A percentile compares a stretch with the other conserved stretches of the same genome.
These are phyloP conservation scores for Toxoplasma gondii DNA, from an alignment of 169 alveolate genomes.

Conservation along the genomic window DNA sequence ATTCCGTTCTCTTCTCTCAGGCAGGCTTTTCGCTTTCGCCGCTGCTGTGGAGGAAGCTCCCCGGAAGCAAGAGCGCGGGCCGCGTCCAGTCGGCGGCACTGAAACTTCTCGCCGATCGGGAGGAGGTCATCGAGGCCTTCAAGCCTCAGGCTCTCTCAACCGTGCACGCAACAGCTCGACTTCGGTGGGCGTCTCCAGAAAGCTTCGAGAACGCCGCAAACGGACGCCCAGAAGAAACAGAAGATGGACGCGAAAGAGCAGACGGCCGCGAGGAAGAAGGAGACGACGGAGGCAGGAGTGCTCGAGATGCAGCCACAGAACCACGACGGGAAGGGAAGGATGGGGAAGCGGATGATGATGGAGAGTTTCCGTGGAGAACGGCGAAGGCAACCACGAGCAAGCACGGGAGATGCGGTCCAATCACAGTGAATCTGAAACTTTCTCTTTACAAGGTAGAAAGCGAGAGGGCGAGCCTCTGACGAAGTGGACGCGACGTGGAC, in stretches of 20 bases:
- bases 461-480: too few relatives aligned
- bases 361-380: background rate
- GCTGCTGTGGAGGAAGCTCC: slow-evolving; percentile 5
- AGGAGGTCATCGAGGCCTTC: background rate
- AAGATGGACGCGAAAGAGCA: too few relatives aligned
- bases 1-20: background rate
- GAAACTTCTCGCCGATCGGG: slow-evolving; percentile 1
- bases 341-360: background rate
- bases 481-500: too few relatives aligned
- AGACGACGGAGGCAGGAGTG: background rate
- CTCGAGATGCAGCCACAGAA: too few relatives aligned
- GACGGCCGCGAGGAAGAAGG: background rate
- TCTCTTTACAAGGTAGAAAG: too few relatives aligned
- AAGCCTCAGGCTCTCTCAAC: background rate
- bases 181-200: background rate
- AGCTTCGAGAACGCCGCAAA: background rate
- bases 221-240: background rate
- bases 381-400: too few relatives aligned
- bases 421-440: too few relatives aligned
- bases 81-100: background rate
- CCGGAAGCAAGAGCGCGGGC: background rate
- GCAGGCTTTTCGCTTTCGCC: background rate
- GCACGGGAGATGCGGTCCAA: too few relatives aligned
- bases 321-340: background rate
- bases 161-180: background rate